Conservation (phyloP, 179 eudicot species). For the Beta corolliflora region DNA sequence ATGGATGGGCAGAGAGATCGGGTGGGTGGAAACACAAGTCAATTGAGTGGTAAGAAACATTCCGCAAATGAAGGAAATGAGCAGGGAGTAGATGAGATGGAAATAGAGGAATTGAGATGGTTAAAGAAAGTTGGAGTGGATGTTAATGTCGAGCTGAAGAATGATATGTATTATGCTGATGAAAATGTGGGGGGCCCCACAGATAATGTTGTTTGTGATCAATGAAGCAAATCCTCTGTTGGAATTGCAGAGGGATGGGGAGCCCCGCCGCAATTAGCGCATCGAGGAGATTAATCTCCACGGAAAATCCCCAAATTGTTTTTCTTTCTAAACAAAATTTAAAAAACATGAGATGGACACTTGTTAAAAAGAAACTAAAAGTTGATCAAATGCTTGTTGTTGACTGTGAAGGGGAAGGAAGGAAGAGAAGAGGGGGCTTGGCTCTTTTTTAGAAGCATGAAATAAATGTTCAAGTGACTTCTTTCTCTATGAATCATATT, state of each 20-base stretch:
- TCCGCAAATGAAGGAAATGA: too few species aligned
- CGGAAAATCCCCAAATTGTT: constrained; percentile 4
- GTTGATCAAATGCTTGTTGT: neutral
- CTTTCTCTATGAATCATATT: neutral
- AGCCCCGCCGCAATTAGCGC: neutral
- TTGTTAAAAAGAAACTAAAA: neutral
- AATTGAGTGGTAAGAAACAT: too few species aligned
- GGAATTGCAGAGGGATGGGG: neutral
- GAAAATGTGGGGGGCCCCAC: neutral
- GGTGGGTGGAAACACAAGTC: too few species aligned
- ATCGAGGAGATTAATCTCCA: neutral
- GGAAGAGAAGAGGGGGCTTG: neutral
- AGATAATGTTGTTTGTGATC: too few species aligned
- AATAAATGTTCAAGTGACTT: too few species aligned
- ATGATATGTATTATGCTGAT: too few species aligned
- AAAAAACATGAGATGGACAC: neutral
- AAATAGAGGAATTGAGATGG: too few species aligned
- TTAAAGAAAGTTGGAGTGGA: too few species aligned
- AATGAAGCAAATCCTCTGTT: neutral
- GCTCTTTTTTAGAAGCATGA: neutral
- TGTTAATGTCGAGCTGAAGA: too few species aligned
- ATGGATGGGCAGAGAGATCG: too few species aligned
- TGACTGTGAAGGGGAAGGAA: neutral
- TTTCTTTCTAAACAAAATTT: neutral
- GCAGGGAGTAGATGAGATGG: too few species aligned